These are phyloP conservation scores for Mycena pura DNA, from an alignment of 768 basidiomycete species.

Conservation along the genomic window DNA sequence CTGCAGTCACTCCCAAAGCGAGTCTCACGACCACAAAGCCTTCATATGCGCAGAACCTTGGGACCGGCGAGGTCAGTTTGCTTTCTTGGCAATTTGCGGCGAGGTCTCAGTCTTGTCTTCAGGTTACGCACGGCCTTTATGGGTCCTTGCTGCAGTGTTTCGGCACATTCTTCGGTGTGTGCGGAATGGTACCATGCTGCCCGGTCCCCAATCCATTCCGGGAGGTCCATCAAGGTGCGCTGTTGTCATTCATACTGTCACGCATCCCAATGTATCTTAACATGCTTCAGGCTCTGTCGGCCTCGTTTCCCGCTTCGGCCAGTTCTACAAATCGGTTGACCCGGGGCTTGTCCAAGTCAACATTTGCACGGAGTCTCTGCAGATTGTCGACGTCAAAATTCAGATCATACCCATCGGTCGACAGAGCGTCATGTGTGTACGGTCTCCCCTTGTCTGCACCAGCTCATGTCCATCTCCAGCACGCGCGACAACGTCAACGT, in stretches of 20 bases:
- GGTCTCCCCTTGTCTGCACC: neutral
- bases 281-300: slow-evolving; percentile 76
- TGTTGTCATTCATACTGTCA: neutral
- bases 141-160: slow-evolving; percentile 80
- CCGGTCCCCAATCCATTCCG: slow-evolving; percentile 87
- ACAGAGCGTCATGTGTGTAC: slow-evolving; percentile 80
- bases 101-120: neutral
- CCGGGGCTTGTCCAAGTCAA: slow-evolving; percentile 93
- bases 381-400: slow-evolving; percentile 93
- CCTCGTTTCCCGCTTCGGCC: slow-evolving; percentile 90
- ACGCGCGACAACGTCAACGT: slow-evolving; percentile 97
- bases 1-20: neutral
- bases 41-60: slow-evolving; percentile 91
- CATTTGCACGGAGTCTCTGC: slow-evolving; percentile 89
- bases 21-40: slow-evolving; percentile 54
- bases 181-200: slow-evolving; percentile 84
- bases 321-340: slow-evolving; percentile 96
- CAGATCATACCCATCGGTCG: slow-evolving; percentile 89
- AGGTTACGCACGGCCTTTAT: slow-evolving; percentile 86
- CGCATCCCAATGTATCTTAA: slow-evolving; percentile 3
- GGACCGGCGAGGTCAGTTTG: slow-evolving; percentile 58
- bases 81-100: neutral
- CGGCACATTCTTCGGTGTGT: slow-evolving; percentile 69
- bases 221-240: slow-evolving; percentile 80
- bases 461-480: slow-evolving; percentile 33